Evolutionary conservation across 768 basidiomycete species (phyloP), one percentile per base, ranked within the genome.

Genomic region (Brasilioporus rufonigricans): DNA sequence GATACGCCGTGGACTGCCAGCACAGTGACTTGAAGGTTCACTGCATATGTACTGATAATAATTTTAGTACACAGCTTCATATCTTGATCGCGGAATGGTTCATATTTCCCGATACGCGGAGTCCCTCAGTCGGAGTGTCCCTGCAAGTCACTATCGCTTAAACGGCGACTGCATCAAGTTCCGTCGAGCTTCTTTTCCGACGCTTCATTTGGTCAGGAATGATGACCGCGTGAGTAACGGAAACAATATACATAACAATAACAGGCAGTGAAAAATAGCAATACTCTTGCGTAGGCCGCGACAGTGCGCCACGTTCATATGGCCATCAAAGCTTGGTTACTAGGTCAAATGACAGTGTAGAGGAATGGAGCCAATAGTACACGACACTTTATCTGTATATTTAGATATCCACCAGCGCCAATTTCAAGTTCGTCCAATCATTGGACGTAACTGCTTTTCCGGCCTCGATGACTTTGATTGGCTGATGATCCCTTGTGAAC

Each of bases 81-180:
- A 44, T 56, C 41, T 60, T 44, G 53, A 56, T 57, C 43, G 56
- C 59, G 56, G 33, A 53, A 41, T 38, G 44, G 50, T 53, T 60
- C 50, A 58, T 27, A 61, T 65, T 67, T 59, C 67, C 66, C 48
- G 62, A 67, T 69, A 60, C 33, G 60, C 59, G 32, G 19, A 5
- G 59, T 57, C 48, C 58, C 61, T 51, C 48, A 45, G 38, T 40
- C 29, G 52, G 21, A 24, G 44, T 27, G 55, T 56, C 63, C 68
- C 67, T 70, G 58, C 21, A 52, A 56, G 64, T 67, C 62, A 67
- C 55, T 36, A 41, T 59, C 67, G 59, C 58, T 47, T 64, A 63
- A 52, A 57, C 61, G 50, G 61, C 61, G 62, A 51, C 31, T 32
- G 10, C 53, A 47, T 54, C 48, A 57, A 60, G 65, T 50, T 59